Percentiles rank a stretch among this genome's conserved stretches.
phyloP scores from a whole-genome alignment of 768 basidiomycete genomes.

The Goffeauzyma gilvescens region DNA sequence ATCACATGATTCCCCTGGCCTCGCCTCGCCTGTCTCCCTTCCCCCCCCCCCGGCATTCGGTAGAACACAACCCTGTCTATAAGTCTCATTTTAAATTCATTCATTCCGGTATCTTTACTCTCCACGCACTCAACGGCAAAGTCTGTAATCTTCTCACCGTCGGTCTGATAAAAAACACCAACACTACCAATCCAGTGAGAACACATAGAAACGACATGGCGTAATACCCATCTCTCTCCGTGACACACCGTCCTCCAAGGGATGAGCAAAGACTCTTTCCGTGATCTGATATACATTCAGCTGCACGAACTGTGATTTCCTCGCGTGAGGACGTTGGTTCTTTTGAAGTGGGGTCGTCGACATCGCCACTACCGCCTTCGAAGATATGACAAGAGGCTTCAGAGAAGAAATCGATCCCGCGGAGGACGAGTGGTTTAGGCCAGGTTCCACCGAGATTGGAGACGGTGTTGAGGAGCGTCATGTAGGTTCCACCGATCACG shows the following conservation, averaged over 20 bases:
- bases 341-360: neutral
- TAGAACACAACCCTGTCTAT: no score
- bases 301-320: constrained; percentile 30
- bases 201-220: constrained; percentile 63
- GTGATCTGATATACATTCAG: constrained; percentile 81
- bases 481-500: constrained; percentile 92
- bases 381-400: constrained; percentile 63
- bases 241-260: constrained; percentile 60
- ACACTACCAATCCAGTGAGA: constrained; percentile 49
- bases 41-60: no score
- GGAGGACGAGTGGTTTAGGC: constrained; percentile 84
- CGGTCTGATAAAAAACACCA: constrained; percentile 61
- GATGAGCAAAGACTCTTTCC: constrained; percentile 62
- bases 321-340: neutral
- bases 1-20: no score
- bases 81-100: no score
- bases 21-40: no score
- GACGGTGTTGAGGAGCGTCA: constrained; percentile 97
- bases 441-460: constrained; percentile 89
- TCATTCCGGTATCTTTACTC: neutral
- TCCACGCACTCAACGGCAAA: neutral
- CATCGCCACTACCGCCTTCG: constrained; percentile 29
- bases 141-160: constrained; percentile 59
- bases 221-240: constrained; percentile 81
- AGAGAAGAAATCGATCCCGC: constrained; percentile 80